Base-by-base conservation (phyloP, 352 stramenopile genomes). In the Blastocystis sp. region DNA sequence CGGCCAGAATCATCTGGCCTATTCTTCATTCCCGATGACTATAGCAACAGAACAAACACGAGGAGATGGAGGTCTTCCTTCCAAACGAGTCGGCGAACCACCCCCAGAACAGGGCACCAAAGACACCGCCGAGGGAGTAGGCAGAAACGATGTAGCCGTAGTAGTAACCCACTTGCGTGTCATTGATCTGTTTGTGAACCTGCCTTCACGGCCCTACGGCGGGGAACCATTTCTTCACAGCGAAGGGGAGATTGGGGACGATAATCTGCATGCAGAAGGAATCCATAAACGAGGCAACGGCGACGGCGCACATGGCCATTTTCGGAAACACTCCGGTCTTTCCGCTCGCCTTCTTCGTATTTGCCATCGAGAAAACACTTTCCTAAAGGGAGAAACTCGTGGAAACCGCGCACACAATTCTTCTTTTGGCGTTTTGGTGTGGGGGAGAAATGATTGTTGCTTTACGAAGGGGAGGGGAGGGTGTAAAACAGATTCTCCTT, bases 41-140 rank as follows among this genome's bases (percentile, higher is more conserved):
- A 62, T 10, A 71, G 7, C 7, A 21, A 88, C 78, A 60, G 52
- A 88, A 61, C 14, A 79, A 53, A 88, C 78, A 78, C 56, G 76
- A 78, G 21, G 59, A 19, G 56, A 88, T 76, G 3, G 64, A 67
- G 1, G 78, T 60, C 53, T 88, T 88, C 11, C 78, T 69, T 38
- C 78, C 78, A 78, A 76, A 88, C 10, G 43, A 53, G 45, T 88
- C 78, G 52, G 78, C 62, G 34, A 88, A 88, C 78, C 78, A 88
- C 41, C 78, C 78, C 78, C 78, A 88, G 43, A 88, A 88, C 7
- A 88, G 40, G 61, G 79, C 78, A 4, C 62, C 78, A 62, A 88
- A 88, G 40, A 88, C 78, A 60, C 78, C 78, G 28, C 78, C 78
- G 19, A 88, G 52, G 41, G 62, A 65, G 53, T 88, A 88, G 52